Conservation (phyloP, 345 rosid species). For the Populus tremula region DNA sequence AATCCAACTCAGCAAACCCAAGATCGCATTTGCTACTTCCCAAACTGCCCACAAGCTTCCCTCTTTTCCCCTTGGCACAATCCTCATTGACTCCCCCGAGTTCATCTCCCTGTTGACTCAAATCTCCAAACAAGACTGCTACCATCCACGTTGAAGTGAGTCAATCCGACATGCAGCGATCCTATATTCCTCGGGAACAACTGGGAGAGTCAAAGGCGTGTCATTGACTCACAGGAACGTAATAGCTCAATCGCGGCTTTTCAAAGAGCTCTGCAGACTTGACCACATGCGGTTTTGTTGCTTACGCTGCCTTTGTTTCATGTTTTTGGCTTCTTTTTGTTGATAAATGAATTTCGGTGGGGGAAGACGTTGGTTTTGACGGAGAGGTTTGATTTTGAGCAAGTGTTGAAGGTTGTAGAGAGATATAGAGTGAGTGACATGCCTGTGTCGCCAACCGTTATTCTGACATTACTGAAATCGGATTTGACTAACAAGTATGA, state of each 20-base stretch:
- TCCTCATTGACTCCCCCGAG: constrained; percentile 73
- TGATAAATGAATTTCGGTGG: constrained; percentile 30
- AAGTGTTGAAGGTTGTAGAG: constrained; percentile 41
- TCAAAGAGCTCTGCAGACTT: neutral
- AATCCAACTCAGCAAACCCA: constrained; percentile 49
- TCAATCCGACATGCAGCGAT: constrained; percentile 70
- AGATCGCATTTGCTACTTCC: constrained; percentile 67
- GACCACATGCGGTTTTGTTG: constrained; percentile 44
- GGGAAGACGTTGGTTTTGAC: constrained; percentile 45
- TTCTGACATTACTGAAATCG: constrained; percentile 61
- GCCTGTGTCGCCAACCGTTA: constrained; percentile 79
- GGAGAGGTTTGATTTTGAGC: constrained; percentile 45
- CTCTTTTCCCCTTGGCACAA: constrained; percentile 33
- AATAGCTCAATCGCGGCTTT: constrained; percentile 53
- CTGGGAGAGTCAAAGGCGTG: constrained; percentile 73
- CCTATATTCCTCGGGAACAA: constrained; percentile 80
- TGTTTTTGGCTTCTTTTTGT: constrained; percentile 43
- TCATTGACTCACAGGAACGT: constrained; percentile 61
- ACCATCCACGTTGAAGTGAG: constrained; percentile 19
- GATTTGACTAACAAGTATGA: constrained; percentile 63
- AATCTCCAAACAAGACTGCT: neutral
- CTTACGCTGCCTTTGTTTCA: constrained; percentile 49
- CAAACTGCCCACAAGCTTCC: constrained; percentile 42
- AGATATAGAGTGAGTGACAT: constrained; percentile 52
- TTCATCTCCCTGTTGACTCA: constrained; percentile 47